Evolutionary conservation across 2,329 filamentous ascomycete genomes (phyloP).

Genomic region (Tolypocladium album): DNA sequence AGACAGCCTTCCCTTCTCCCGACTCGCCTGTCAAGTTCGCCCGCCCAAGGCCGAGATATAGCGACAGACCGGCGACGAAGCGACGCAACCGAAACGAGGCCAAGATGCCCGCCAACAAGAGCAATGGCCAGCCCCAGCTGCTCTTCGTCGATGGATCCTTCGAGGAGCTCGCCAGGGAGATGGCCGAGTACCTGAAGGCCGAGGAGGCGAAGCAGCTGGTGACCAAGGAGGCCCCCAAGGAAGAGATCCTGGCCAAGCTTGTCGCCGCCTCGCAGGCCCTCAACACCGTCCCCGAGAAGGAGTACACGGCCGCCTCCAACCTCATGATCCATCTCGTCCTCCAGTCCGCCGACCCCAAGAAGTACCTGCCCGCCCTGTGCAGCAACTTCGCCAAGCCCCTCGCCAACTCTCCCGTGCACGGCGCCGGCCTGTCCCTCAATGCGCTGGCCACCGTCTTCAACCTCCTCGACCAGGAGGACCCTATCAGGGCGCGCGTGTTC

Average conservation of each 20-base stretch:
- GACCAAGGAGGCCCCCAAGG: slow-evolving; percentile 57
- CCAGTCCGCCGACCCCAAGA: slow-evolving; percentile 74
- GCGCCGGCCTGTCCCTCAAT: slow-evolving; percentile 75
- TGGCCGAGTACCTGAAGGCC: slow-evolving; percentile 86
- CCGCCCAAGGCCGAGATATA: slow-evolving; percentile 1
- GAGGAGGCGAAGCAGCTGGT: slow-evolving; percentile 69
- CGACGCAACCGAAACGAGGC: slow-evolving; percentile 5
- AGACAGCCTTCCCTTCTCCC: slow-evolving; percentile 7
- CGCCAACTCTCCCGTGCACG: slow-evolving; percentile 74
- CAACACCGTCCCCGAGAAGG: slow-evolving; percentile 86
- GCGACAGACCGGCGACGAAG: slow-evolving; percentile 8
- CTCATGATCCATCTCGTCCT: slow-evolving; percentile 87
- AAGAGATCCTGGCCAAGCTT: slow-evolving; percentile 82
- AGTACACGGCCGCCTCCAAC: slow-evolving; percentile 94
- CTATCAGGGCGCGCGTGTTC: slow-evolving; percentile 82
- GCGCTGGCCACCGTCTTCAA: slow-evolving; percentile 96
- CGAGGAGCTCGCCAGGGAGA: slow-evolving; percentile 84
- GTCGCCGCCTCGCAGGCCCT: slow-evolving; percentile 68
- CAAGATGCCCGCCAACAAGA: slow-evolving; percentile 21
- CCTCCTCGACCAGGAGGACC: slow-evolving; percentile 65
- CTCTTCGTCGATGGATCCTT: slow-evolving; percentile 85
- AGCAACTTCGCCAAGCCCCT: slow-evolving; percentile 81
- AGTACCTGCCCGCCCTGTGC: slow-evolving; percentile 82
- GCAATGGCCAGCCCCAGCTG: slow-evolving; percentile 43
- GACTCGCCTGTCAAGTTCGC: slow-evolving; percentile 2